Percentiles rank a stretch among this genome's conserved stretches.
Evolutionary conservation across 2,329 filamentous ascomycete species (phyloP).

Genomic region (Trichoderma breve): DNA sequence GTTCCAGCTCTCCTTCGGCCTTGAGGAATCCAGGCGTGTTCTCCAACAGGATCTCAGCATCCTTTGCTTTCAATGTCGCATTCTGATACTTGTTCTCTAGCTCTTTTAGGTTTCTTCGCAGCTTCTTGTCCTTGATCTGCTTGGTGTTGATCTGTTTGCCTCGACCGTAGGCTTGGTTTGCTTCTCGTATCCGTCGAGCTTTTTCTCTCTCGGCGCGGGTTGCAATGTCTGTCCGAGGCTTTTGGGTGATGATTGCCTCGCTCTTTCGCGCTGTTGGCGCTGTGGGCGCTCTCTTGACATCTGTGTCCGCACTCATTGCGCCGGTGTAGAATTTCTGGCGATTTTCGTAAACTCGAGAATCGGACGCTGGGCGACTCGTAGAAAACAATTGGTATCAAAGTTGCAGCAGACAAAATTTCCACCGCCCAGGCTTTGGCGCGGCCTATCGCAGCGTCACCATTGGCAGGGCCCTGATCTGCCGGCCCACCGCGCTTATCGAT

Average conservation of each 20-base stretch:
- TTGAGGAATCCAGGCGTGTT: constrained; percentile 84
- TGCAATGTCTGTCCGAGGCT: constrained; percentile 51
- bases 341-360: not conserved
- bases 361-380: not conserved
- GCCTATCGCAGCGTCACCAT: constrained; percentile 31
- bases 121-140: constrained; percentile 81
- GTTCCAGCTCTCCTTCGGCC: constrained; percentile 81
- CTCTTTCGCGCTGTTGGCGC: constrained; percentile 45
- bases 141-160: constrained; percentile 72
- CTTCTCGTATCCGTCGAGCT: constrained; percentile 55
- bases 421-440: constrained; percentile 25
- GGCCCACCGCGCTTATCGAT: constrained; percentile 34
- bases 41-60: constrained; percentile 91
- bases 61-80: constrained; percentile 81
- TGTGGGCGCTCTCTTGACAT: constrained; percentile 36
- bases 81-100: constrained; percentile 81
- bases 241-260: constrained; percentile 48
- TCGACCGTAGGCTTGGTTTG: constrained; percentile 78
- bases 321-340: not conserved
- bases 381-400: constrained; percentile 12
- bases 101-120: constrained; percentile 73
- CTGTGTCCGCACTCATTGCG: constrained; percentile 40
- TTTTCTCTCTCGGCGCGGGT: constrained; percentile 52
- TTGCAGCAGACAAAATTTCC: constrained; percentile 36
- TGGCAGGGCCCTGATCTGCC: constrained; percentile 23